phyloP scores from a whole-genome alignment of 1,139 yeast genomes.

The Kurtzmaniella natalensis region DNA sequence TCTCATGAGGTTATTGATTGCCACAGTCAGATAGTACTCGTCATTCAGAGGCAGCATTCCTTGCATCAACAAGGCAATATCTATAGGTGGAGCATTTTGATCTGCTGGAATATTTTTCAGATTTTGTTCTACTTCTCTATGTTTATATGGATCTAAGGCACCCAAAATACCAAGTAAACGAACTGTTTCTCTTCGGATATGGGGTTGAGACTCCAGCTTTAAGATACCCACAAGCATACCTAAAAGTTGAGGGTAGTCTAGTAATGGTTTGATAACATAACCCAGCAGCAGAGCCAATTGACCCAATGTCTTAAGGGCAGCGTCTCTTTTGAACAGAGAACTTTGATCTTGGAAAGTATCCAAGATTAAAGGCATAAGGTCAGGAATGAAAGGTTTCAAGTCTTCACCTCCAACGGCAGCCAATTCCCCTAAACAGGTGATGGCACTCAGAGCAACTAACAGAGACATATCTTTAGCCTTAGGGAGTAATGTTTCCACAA shows the following conservation, averaged over 20 bases:
- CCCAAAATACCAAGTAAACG: conserved; percentile 88
- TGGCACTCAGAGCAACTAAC: conserved; percentile 81
- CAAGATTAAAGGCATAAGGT: conserved; percentile 80
- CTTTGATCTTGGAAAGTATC: conserved; percentile 92
- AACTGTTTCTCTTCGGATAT: conserved; percentile 81
- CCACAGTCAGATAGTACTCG: conserved; percentile 95
- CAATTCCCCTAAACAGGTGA: conserved; percentile 85
- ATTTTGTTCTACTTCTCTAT: conserved; percentile 82
- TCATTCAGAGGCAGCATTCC: conserved; percentile 94
- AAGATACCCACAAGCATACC: conserved; percentile 79
- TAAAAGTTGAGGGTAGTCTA: conserved; percentile 85
- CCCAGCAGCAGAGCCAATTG: conserved; percentile 89
- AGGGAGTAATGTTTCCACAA: conserved; percentile 76
- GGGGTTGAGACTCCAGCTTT: conserved; percentile 71
- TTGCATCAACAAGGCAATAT: conserved; percentile 83
- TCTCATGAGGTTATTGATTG: conserved; percentile 77
- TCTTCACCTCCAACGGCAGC: conserved; percentile 88
- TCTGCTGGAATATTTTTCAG: conserved; percentile 62
- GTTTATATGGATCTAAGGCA: conserved; percentile 94
- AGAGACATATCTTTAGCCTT: conserved; percentile 70
- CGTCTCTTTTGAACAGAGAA: conserved; percentile 78
- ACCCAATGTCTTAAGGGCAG: conserved; percentile 84
- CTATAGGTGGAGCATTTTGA: conserved; percentile 85
- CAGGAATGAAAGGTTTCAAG: conserved; percentile 64
- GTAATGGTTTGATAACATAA: conserved; percentile 87